These are phyloP conservation scores for Gloeopeniophorella convolvens DNA, from an alignment of 768 basidiomycete species.

Conservation along the genomic window DNA sequence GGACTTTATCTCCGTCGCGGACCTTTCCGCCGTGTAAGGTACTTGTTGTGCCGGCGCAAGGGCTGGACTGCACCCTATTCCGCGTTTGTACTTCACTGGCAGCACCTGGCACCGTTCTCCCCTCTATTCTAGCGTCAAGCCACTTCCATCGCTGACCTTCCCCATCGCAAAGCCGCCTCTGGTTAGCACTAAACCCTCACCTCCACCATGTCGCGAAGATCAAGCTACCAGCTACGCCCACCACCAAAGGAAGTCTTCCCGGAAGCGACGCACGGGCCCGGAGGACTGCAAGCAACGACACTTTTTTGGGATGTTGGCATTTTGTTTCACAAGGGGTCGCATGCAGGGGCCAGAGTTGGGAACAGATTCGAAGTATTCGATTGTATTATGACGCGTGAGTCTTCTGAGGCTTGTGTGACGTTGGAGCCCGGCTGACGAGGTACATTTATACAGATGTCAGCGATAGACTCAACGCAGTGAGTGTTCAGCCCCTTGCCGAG, in stretches of 20 bases:
- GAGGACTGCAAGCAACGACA: constrained; percentile 19
- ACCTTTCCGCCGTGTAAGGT: constrained; percentile 2
- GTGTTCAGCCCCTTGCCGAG: background rate
- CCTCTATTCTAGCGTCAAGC: too few species aligned
- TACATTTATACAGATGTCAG: constrained; percentile 3
- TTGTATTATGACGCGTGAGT: constrained; percentile 17
- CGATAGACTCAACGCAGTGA: constrained; percentile 8
- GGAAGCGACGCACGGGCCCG: constrained; percentile 18
- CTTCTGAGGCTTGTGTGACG: background rate
- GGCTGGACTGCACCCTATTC: constrained; percentile 14
- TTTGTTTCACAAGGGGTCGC: constrained; percentile 17
- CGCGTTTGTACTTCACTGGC: constrained; percentile 1
- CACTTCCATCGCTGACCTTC: background rate
- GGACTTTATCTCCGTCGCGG: constrained; percentile 18
- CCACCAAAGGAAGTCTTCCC: constrained; percentile 21
- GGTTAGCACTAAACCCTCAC: constrained; percentile 1
- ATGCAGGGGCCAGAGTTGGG: constrained; percentile 16
- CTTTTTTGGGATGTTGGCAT: constrained; percentile 18
- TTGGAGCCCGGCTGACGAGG: background rate
- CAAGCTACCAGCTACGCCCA: constrained; percentile 15
- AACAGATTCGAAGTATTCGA: constrained; percentile 18
- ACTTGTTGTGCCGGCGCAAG: background rate
- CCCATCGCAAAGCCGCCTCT: too few species aligned
- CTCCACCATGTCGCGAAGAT: constrained; percentile 15
- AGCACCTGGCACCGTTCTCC: too few species aligned